Conservation (phyloP, 192 early-diverging fungal species). For the Coemansia sp. region DNA sequence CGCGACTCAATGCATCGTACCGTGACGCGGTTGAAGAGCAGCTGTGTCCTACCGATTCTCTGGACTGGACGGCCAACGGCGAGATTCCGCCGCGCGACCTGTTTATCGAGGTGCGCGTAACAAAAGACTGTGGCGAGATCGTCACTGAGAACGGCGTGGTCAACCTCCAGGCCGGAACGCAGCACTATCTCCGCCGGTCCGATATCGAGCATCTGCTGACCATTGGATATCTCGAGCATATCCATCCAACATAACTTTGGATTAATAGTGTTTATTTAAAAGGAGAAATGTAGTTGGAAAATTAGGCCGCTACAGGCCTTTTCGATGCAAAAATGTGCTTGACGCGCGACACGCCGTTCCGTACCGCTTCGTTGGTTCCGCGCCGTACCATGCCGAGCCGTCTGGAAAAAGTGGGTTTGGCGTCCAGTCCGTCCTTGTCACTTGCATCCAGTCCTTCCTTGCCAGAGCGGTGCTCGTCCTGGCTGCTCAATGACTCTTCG, state of each 20-base stretch:
- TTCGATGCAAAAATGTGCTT: slow-evolving; percentile 47
- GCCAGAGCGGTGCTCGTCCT: background rate
- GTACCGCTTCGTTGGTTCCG: slow-evolving; percentile 42
- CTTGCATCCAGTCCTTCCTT: slow-evolving; percentile 10
- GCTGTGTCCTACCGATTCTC: slow-evolving; percentile 45
- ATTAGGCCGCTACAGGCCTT: slow-evolving; percentile 15
- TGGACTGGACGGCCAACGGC: slow-evolving; percentile 75
- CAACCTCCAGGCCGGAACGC: slow-evolving; percentile 72
- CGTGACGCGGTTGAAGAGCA: slow-evolving; percentile 49
- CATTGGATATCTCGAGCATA: slow-evolving; percentile 79
- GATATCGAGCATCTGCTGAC: slow-evolving; percentile 90
- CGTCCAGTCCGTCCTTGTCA: slow-evolving; percentile 18
- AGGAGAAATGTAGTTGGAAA: background rate
- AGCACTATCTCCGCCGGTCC: slow-evolving; percentile 80
- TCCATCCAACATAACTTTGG: slow-evolving; percentile 24
- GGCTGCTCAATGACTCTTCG: background rate
- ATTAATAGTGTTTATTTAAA: background rate
- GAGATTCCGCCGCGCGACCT: slow-evolving; percentile 85
- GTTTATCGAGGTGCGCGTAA: slow-evolving; percentile 88
- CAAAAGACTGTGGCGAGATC: slow-evolving; percentile 87
- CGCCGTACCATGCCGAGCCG: slow-evolving; percentile 29
- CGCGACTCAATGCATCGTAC: slow-evolving; percentile 66
- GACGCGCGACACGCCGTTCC: slow-evolving; percentile 47
- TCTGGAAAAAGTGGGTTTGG: slow-evolving; percentile 14
- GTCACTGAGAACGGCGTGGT: slow-evolving; percentile 82